Base-by-base conservation (phyloP, 2,329 filamentous ascomycete genomes). In the Penicillium sclerotigenum region DNA sequence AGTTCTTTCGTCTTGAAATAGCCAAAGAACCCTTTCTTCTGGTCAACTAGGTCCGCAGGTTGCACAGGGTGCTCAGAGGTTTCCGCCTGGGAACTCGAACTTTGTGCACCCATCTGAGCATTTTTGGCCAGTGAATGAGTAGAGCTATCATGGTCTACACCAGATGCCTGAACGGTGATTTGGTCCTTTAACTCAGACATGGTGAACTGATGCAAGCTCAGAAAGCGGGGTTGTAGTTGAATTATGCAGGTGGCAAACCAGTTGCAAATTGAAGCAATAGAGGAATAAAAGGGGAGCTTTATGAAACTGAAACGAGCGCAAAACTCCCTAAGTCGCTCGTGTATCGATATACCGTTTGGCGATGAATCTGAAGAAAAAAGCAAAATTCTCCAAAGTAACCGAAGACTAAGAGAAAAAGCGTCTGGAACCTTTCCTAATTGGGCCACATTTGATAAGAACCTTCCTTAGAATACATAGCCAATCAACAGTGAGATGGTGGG, bases 1-100 rank as follows among this genome's bases (percentile, higher is more conserved):
- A 99, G 97, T 71, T 97, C 90, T 68, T 81, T 81, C 11, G 92
- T 96, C 65, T 81, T 82, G 60, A 97, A 80, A 76, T 94, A 97
- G 41, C 87, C 78, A 63, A 87, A 82, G 62, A 78, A 80, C 5
- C 78, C 73, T 62, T 77, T 76, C 73, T 80, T 79, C 52, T 73
- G 61, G 29, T 74, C 73, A 10, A 76, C 65, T 36, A 72, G 72
- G 41, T 76, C 75, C 16, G 71, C 73, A 9, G 69, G 60, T 28
- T 51, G 33, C 28, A 24, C 47, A 37, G 43, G 14, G 24, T 16
- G 20, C 24, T 68, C 66, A 38, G 60, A 57, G 18, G 60, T 57
- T 16, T 59, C 64, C 36, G 59, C 60, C 36, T 36, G 59, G 9
- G 53, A 46, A 40, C 42, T 46, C 18, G 55, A 37, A 40, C 36